phyloP scores from a whole-genome alignment of 192 early-diverging fungal genomes.

The Cetraspora pellucida region DNA sequence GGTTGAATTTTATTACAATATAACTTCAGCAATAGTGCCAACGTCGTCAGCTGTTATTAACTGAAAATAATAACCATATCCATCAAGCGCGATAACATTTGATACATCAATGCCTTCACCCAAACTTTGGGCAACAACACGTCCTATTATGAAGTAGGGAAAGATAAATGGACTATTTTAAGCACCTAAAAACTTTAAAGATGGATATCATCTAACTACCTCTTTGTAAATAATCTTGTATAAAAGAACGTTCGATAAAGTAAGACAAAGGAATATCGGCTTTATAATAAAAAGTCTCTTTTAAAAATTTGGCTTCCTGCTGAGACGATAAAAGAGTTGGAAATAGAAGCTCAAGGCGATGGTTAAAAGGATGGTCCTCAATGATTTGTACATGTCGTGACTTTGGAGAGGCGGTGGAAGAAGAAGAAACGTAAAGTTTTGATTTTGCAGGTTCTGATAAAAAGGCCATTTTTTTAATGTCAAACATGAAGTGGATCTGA shows the following conservation, averaged over 20 bases:
- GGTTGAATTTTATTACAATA: too few species aligned
- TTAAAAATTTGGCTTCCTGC: background rate
- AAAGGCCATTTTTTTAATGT: constrained; percentile 8
- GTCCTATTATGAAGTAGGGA: background rate
- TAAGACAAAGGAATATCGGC: constrained; percentile 4
- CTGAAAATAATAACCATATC: constrained; percentile 19
- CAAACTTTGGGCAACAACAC: constrained; percentile 20
- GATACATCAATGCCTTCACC: constrained; percentile 31
- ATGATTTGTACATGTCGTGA: constrained; percentile 37
- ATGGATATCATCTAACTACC: background rate
- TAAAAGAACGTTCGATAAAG: constrained; percentile 27
- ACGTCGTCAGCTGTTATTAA: too few species aligned
- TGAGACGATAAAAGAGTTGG: constrained; percentile 17
- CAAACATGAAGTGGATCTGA: too few species aligned
- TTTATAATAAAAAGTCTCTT: constrained; percentile 25
- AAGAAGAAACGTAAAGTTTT: constrained; percentile 40
- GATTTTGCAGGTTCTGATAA: constrained; percentile 33
- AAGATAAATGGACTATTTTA: too few species aligned
- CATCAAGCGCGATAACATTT: constrained; percentile 20
- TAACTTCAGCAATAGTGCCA: too few species aligned
- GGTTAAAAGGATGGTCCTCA: constrained; percentile 44
- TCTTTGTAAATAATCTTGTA: constrained; percentile 11
- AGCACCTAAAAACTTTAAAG: background rate
- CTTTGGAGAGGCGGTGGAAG: constrained; percentile 39
- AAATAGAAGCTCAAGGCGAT: constrained; percentile 31